A percentile compares a stretch with the other conserved stretches of the same genome.
Evolutionary conservation across 176 grass and related monocot species (phyloP).

Genomic region (Cymbopogon citratus): DNA sequence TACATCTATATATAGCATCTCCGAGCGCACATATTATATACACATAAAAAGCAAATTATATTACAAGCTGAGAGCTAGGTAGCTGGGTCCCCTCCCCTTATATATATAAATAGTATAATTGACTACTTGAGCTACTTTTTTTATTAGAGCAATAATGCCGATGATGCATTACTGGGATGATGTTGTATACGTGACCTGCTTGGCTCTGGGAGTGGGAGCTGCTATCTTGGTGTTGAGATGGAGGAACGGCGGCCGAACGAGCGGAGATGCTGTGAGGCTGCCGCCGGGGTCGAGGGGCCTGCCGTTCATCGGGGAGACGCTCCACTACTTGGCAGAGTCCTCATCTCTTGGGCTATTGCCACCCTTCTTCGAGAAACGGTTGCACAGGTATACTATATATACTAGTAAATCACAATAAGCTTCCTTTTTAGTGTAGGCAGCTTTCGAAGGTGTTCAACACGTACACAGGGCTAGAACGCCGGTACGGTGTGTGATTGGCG

Average conservation of each 20-base stretch:
- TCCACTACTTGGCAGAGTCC: conserved; percentile 37
- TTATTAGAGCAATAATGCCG: background rate
- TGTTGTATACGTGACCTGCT: background rate
- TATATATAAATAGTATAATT: too few relatives aligned
- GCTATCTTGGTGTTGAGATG: background rate
- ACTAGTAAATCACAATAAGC: too few relatives aligned
- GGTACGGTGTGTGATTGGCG: too few relatives aligned
- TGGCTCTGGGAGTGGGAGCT: background rate
- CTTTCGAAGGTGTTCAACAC: too few relatives aligned
- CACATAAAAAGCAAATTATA: too few relatives aligned
- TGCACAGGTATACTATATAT: conserved; percentile 7
- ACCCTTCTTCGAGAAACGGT: conserved; percentile 43
- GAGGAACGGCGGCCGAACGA: background rate
- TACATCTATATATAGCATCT: too few relatives aligned
- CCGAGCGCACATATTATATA: too few relatives aligned
- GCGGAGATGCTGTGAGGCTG: background rate
- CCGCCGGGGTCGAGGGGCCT: conserved; percentile 53
- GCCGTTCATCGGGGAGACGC: conserved; percentile 38
- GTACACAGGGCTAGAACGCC: too few relatives aligned
- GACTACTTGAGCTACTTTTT: too few relatives aligned
- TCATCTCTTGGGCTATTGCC: conserved; percentile 23
- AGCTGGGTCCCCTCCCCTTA: too few relatives aligned
- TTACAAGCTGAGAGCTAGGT: too few relatives aligned
- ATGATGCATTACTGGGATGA: background rate
- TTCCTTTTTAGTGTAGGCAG: too few relatives aligned